Percentiles rank a stretch among this genome's conserved stretches.
Evolutionary conservation across 176 grass and related monocot genomes (phyloP).

Genomic region (Secale cereale): DNA sequence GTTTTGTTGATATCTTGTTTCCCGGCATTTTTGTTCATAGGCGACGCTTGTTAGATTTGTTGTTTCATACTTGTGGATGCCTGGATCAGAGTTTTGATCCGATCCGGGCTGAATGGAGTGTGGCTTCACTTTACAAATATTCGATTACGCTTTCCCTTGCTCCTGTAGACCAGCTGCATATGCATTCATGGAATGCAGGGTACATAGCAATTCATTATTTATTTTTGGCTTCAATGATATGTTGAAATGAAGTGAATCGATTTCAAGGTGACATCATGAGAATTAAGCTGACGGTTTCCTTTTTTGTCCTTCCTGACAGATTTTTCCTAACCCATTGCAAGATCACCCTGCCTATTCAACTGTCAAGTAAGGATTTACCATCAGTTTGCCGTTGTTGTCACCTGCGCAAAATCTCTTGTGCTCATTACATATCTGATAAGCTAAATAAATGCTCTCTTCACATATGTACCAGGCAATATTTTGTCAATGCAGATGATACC

Average conservation of each 20-base stretch:
- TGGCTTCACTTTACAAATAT: neutral
- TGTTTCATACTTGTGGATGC: neutral
- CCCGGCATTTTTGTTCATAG: neutral
- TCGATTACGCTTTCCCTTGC: neutral
- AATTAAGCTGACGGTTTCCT: slow-evolving; percentile 33
- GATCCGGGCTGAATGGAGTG: neutral
- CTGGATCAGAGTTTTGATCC: neutral
- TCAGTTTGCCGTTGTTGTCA: neutral
- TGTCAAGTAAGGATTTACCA: slow-evolving; percentile 71
- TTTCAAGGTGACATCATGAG: slow-evolving; percentile 11
- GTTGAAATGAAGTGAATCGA: slow-evolving; percentile 10
- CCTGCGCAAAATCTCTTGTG: neutral
- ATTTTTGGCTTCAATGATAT: neutral
- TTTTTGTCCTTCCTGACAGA: slow-evolving; percentile 47
- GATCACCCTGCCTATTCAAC: slow-evolving; percentile 90
- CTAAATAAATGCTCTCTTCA: slow-evolving; percentile 23
- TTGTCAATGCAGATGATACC: slow-evolving; percentile 88
- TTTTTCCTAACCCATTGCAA: slow-evolving; percentile 82
- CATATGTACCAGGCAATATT: slow-evolving; percentile 76
- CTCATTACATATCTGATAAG: neutral
- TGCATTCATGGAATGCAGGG: neutral
- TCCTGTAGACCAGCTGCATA: slow-evolving; percentile 1
- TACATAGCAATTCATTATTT: neutral
- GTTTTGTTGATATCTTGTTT: neutral
- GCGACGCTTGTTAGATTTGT: neutral